Percentiles rank a stretch among this genome's conserved stretches.
Evolutionary conservation across 2,329 filamentous ascomycete genomes (phyloP).

Genomic region (Talaromyces sp.): DNA sequence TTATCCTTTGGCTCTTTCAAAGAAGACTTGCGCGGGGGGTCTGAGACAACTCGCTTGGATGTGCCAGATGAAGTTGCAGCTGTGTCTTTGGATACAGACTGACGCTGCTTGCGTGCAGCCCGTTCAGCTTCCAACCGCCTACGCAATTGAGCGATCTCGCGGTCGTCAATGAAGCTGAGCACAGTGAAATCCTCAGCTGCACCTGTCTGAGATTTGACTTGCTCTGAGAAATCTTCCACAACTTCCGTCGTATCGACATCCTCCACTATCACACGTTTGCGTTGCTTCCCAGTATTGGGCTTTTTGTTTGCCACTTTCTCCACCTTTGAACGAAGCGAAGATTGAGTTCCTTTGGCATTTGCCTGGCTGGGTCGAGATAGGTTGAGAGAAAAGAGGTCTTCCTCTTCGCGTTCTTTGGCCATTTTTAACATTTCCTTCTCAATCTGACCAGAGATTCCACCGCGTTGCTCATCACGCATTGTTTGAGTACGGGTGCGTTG

Average conservation of each 20-base stretch:
- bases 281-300: slow-evolving; percentile 35
- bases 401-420: slow-evolving; percentile 34
- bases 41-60: slow-evolving; percentile 31
- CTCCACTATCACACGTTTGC: slow-evolving; percentile 35
- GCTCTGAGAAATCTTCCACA: slow-evolving; percentile 21
- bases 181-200: slow-evolving; percentile 45
- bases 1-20: slow-evolving; percentile 46
- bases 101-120: slow-evolving; percentile 38
- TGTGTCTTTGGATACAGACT: slow-evolving; percentile 27
- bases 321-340: slow-evolving; percentile 6
- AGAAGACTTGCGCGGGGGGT: slow-evolving; percentile 50
- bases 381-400: slow-evolving; percentile 34
- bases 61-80: slow-evolving; percentile 36
- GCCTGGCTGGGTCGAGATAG: slow-evolving; percentile 21
- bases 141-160: slow-evolving; percentile 51
- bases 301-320: slow-evolving; percentile 22
- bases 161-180: slow-evolving; percentile 51
- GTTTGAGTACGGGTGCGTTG: slow-evolving; percentile 23
- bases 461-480: slow-evolving; percentile 11
- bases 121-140: slow-evolving; percentile 54
- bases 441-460: slow-evolving; percentile 30
- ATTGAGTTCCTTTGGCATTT: slow-evolving; percentile 18
- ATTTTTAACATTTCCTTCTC: slow-evolving; percentile 32
- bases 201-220: slow-evolving; percentile 23
- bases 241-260: slow-evolving; percentile 27